phyloP scores from a whole-genome alignment of 2,329 filamentous ascomycete species.

The Fusarium burgessii region DNA sequence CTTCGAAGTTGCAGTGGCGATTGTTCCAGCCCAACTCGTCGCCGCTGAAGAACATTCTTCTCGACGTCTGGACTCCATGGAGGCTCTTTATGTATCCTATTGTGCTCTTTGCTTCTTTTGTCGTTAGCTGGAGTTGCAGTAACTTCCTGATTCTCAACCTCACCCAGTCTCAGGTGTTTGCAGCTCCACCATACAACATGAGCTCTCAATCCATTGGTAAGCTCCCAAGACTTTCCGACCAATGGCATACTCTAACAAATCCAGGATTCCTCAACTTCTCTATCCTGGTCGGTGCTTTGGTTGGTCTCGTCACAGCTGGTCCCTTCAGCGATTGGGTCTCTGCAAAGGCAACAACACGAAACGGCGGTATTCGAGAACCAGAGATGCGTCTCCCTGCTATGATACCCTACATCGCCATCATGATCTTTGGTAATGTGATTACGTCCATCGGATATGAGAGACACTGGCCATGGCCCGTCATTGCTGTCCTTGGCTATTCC shows the following conservation, averaged over 20 bases:
- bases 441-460: conserved; percentile 1
- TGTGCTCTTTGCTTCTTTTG: conserved; percentile 2
- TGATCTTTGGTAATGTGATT: conserved; percentile 5
- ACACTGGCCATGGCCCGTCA: conserved; percentile 6
- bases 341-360: neutral
- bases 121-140: conserved; percentile 20
- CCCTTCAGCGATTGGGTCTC: conserved; percentile 15
- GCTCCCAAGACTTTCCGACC: neutral
- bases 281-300: neutral
- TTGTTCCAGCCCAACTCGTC: neutral
- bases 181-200: conserved; percentile 6
- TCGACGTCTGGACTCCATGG: conserved; percentile 7
- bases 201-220: conserved; percentile 3
- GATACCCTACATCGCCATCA: neutral
- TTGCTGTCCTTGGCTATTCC: conserved; percentile 2
- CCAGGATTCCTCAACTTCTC: conserved; percentile 6
- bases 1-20: neutral
- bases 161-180: conserved; percentile 7
- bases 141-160: conserved; percentile 16
- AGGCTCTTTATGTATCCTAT: conserved; percentile 2
- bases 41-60: neutral
- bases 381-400: conserved; percentile 11
- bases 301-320: conserved; percentile 1
- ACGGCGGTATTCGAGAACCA: conserved; percentile 1
- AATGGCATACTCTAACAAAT: neutral